These are phyloP conservation scores for Fusarium clavum DNA, from an alignment of 2,329 filamentous ascomycete species.

Conservation along the genomic window DNA sequence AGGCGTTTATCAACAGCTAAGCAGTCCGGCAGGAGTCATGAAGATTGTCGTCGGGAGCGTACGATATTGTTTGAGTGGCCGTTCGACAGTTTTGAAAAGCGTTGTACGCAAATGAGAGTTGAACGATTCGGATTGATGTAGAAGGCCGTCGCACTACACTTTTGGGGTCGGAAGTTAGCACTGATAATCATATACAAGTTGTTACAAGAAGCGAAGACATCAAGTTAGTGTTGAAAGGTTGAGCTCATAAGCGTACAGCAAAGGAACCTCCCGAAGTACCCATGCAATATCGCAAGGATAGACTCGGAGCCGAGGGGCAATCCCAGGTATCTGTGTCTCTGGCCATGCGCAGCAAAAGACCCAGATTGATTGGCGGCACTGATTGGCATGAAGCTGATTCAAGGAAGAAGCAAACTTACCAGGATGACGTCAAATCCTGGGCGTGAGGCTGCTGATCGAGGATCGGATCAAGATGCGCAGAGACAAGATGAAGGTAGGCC, in stretches of 20 bases:
- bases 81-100: neutral
- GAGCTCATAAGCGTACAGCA: neutral
- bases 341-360: constrained; percentile 14
- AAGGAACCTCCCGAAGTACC: constrained; percentile 1
- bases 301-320: constrained; percentile 4
- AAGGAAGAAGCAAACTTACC: constrained; percentile 40
- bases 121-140: neutral
- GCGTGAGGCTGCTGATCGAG: constrained; percentile 13
- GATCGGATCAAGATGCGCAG: constrained; percentile 4
- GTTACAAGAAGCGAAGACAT: constrained; percentile 11
- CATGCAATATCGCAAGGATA: constrained; percentile 8
- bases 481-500: constrained; percentile 18
- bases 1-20: constrained; percentile 6
- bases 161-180: constrained; percentile 22
- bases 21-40: constrained; percentile 12
- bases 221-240: neutral
- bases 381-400: constrained; percentile 28
- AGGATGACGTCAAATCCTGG: constrained; percentile 44
- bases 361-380: constrained; percentile 25
- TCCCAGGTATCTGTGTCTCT: constrained; percentile 12
- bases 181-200: neutral
- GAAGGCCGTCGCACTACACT: neutral
- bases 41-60: neutral
- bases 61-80: neutral
- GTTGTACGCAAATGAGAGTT: neutral